Evolutionary conservation across 352 stramenopile genomes (phyloP).

Genomic region (Globisporangium perplexum): DNA sequence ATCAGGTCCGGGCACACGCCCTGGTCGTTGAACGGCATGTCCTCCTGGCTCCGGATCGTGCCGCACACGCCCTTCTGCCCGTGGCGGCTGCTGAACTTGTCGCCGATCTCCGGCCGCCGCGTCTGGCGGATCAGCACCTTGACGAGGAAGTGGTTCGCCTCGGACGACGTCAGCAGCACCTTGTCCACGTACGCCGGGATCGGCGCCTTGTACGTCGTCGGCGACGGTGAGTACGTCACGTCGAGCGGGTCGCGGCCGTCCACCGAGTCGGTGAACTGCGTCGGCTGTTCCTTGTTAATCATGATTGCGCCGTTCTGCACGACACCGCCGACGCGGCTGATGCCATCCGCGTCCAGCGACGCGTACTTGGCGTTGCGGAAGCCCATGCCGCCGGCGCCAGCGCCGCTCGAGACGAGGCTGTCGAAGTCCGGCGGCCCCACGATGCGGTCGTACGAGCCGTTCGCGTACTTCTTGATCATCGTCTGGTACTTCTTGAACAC

Average conservation of each 20-base stretch:
- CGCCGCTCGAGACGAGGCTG: constrained; percentile 46
- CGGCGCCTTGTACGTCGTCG: constrained; percentile 94
- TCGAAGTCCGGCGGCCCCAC: constrained; percentile 89
- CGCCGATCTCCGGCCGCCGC: constrained; percentile 97
- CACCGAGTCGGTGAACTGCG: constrained; percentile 89
- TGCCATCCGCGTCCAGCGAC: constrained; percentile 96
- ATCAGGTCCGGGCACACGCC: constrained; percentile 99
- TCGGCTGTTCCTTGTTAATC: constrained; percentile 98
- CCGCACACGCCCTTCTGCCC: constrained; percentile 99
- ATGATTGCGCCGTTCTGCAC: constrained; percentile 95
- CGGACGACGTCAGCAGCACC: constrained; percentile 97
- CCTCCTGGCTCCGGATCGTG: constrained; percentile 93
- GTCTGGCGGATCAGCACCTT: constrained; percentile 97
- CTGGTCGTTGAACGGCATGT: constrained; percentile 99
- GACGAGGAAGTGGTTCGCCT: constrained; percentile 97
- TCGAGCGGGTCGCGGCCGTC: constrained; percentile 69
- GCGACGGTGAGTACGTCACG: constrained; percentile 78
- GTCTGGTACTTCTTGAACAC: constrained; percentile 98
- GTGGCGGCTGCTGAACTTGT: constrained; percentile 99
- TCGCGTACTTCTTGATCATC: constrained; percentile 96
- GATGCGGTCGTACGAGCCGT: constrained; percentile 95
- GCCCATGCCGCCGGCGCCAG: constrained; percentile 32
- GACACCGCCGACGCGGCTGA: constrained; percentile 82
- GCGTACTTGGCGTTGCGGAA: constrained; percentile 90
- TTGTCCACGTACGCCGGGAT: constrained; percentile 98